Conservation (phyloP, 1,284 basidiomycete species). For the Fistulina hepatica region DNA sequence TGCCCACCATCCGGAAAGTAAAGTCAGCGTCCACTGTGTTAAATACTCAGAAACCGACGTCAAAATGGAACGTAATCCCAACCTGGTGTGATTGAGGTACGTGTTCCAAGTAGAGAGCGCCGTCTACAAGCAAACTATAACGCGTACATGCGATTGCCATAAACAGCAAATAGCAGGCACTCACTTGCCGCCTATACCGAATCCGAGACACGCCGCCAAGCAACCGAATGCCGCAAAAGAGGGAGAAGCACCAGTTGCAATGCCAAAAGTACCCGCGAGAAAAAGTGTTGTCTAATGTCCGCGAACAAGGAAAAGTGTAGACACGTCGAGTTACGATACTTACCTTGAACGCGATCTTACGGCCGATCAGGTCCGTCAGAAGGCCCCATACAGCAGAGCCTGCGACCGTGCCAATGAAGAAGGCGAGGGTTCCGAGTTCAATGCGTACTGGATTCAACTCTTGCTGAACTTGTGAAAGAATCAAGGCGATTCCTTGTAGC, state of each 20-base stretch:
- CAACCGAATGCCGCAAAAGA: constrained; percentile 41
- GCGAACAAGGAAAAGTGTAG: neutral
- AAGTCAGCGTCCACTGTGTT: constrained; percentile 45
- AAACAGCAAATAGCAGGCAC: too few relatives aligned
- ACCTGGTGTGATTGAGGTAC: constrained; percentile 41
- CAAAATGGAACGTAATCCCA: constrained; percentile 7
- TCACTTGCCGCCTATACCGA: constrained; percentile 50
- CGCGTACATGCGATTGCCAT: constrained; percentile 1
- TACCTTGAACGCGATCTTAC: constrained; percentile 45
- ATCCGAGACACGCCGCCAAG: constrained; percentile 41
- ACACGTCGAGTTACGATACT: constrained; percentile 7
- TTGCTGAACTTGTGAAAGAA: constrained; percentile 35
- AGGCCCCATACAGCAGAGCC: constrained; percentile 48
- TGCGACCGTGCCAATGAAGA: constrained; percentile 47
- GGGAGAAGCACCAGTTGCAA: constrained; percentile 42
- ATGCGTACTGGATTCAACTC: constrained; percentile 34
- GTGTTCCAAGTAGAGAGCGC: constrained; percentile 46
- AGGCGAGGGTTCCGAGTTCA: constrained; percentile 41
- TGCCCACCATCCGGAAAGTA: constrained; percentile 60
- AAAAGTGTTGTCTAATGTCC: constrained; percentile 42
- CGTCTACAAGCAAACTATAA: constrained; percentile 1
- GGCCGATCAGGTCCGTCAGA: constrained; percentile 38
- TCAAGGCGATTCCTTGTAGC: constrained; percentile 44
- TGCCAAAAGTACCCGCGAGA: constrained; percentile 46
- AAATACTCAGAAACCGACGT: constrained; percentile 2